Conservation (phyloP, 2,329 filamentous ascomycete genomes). For the Drechslerella coelobrocha region DNA sequence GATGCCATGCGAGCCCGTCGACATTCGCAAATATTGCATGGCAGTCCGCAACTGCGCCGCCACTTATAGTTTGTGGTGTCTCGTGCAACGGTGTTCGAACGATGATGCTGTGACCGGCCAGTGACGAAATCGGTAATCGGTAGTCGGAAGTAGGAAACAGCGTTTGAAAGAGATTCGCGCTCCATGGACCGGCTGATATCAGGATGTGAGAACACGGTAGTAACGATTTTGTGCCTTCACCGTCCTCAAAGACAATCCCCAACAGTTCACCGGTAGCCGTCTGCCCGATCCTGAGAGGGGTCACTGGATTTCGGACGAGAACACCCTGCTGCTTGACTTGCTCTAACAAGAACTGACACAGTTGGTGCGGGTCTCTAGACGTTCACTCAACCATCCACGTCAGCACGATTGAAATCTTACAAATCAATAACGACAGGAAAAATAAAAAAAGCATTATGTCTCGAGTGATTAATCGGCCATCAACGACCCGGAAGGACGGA, state of each 20-base stretch:
- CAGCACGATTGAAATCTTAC: conserved; percentile 57
- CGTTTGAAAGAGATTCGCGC: conserved; percentile 67
- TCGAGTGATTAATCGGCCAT: conserved; percentile 4
- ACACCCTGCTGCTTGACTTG: conserved; percentile 68
- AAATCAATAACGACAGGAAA: conserved; percentile 30
- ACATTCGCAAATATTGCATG: conserved; percentile 74
- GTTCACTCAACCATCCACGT: conserved; percentile 10
- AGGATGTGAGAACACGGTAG: conserved; percentile 71
- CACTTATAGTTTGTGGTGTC: background rate
- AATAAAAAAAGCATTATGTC: conserved; percentile 6
- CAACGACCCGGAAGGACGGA: background rate
- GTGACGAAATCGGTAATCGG: conserved; percentile 66
- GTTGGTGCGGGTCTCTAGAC: conserved; percentile 66
- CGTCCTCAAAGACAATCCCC: conserved; percentile 54
- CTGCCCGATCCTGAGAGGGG: conserved; percentile 10
- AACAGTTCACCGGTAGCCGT: conserved; percentile 23
- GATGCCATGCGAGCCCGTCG: conserved; percentile 65
- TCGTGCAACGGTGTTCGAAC: conserved; percentile 64
- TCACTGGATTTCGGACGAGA: conserved; percentile 69
- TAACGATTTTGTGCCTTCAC: conserved; percentile 18
- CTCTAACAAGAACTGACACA: conserved; percentile 71
- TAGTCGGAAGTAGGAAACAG: conserved; percentile 68
- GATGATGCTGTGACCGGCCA: conserved; percentile 76
- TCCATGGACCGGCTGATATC: conserved; percentile 75
- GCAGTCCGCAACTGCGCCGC: background rate